A percentile compares a stretch with the other conserved stretches of the same genome.
These are phyloP conservation scores for Colletotrichum phormii DNA, from an alignment of 2,329 filamentous ascomycete genomes.

Conservation along the genomic window DNA sequence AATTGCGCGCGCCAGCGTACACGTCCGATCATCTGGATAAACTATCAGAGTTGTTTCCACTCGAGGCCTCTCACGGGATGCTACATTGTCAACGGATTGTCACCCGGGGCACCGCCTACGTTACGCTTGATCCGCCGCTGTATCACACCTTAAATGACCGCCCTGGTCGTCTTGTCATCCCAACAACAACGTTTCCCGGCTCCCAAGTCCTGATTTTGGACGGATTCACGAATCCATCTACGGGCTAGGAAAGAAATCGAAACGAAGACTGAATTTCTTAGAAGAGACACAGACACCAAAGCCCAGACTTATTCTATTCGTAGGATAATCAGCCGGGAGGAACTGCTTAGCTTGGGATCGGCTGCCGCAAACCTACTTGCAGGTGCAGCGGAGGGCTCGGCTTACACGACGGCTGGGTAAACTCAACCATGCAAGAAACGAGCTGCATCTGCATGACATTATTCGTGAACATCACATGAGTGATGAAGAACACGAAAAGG, in stretches of 20 bases:
- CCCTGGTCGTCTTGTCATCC: conserved; percentile 19
- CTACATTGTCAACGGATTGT: conserved; percentile 16
- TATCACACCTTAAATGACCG: background rate
- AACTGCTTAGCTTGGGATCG: background rate
- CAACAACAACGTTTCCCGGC: background rate
- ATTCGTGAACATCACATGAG: background rate
- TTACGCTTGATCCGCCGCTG: conserved; percentile 2
- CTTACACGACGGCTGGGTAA: background rate
- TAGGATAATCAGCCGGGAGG: background rate
- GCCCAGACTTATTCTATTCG: background rate
- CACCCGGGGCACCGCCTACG: background rate
- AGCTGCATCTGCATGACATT: background rate
- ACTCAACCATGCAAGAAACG: background rate
- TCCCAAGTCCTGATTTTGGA: background rate
- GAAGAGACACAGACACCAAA: background rate
- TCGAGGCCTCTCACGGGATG: background rate
- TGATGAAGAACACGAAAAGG: conserved; percentile 8
- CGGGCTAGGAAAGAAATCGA: background rate
- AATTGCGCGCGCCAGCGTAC: background rate
- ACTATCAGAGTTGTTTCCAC: background rate
- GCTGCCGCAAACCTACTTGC: background rate
- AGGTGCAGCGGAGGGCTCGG: background rate
- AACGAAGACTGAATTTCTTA: background rate
- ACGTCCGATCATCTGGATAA: background rate
- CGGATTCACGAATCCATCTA: background rate